Conservation (phyloP, 495 filamentous ascomycete species). For the Aspergillus steynii region DNA sequence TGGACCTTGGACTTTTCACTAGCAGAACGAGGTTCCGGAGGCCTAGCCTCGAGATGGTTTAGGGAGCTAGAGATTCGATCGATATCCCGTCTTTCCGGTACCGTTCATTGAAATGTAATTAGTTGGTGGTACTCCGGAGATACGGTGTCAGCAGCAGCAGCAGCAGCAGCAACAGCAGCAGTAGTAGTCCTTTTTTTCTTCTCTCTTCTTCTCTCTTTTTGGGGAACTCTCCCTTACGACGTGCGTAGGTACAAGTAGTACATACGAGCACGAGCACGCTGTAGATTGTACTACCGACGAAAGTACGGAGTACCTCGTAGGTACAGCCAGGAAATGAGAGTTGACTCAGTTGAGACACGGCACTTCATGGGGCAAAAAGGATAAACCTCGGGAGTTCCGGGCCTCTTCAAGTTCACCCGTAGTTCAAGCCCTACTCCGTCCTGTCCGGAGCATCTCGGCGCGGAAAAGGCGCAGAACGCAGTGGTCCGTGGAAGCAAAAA, state of each 20-base stretch:
- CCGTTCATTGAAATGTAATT: background rate
- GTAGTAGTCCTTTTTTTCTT: background rate
- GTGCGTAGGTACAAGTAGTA: background rate
- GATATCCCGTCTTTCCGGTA: background rate
- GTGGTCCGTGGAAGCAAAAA: no score
- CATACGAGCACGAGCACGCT: no score
- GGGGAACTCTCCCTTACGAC: background rate
- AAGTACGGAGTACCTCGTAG: no score
- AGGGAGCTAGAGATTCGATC: background rate
- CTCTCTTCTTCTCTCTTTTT: conserved; percentile 2
- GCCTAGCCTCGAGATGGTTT: background rate
- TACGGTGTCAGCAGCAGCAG: no score
- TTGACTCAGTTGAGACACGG: no score
- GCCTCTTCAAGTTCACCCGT: no score
- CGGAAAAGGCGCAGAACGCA: no score
- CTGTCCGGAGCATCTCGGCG: no score
- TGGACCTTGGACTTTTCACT: background rate
- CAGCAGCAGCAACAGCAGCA: background rate
- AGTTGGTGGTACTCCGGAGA: background rate
- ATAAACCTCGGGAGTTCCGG: background rate
- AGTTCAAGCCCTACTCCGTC: no score
- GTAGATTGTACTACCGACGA: no score
- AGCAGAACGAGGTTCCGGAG: background rate
- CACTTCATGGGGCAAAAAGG: background rate
- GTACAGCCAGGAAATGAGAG: no score